A percentile compares a stretch with the other conserved stretches of the same genome.
phyloP scores from a whole-genome alignment of 495 filamentous ascomycete genomes.

The Immersiella caudata region DNA sequence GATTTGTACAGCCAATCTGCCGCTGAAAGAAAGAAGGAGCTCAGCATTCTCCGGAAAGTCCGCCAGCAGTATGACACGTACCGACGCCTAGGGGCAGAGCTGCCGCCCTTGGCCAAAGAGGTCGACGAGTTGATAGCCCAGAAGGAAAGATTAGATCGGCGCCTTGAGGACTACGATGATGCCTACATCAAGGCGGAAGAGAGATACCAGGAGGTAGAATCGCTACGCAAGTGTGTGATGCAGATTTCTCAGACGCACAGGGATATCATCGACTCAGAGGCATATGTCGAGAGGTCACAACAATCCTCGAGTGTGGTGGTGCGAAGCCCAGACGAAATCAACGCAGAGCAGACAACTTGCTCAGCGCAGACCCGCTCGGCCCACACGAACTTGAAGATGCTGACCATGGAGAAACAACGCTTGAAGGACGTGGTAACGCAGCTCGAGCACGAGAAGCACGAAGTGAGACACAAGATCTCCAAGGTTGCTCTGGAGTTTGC shows the following conservation, averaged over 20 bases:
- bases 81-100: conserved; percentile 66
- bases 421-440: conserved; percentile 64
- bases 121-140: conserved; percentile 56
- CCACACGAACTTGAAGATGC: conserved; percentile 62
- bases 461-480: conserved; percentile 68
- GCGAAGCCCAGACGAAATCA: conserved; percentile 80
- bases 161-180: conserved; percentile 74
- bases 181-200: conserved; percentile 64
- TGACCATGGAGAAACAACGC: conserved; percentile 71
- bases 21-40: conserved; percentile 52
- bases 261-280: conserved; percentile 69
- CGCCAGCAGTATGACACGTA: conserved; percentile 73
- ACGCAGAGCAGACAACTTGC: conserved; percentile 67
- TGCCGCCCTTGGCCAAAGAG: conserved; percentile 69
- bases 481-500: conserved; percentile 73
- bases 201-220: conserved; percentile 72
- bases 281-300: conserved; percentile 72
- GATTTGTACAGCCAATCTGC: conserved; percentile 59
- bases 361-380: conserved; percentile 67
- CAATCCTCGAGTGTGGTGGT: conserved; percentile 65
- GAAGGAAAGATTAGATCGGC: conserved; percentile 61
- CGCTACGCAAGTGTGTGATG: conserved; percentile 71
- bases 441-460: conserved; percentile 71
- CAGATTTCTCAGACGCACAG: conserved; percentile 72
- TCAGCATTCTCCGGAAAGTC: conserved; percentile 60